Evolutionary conservation across 2,329 filamentous ascomycete species (phyloP).

Genomic region (Phaeosphaeria sp.): DNA sequence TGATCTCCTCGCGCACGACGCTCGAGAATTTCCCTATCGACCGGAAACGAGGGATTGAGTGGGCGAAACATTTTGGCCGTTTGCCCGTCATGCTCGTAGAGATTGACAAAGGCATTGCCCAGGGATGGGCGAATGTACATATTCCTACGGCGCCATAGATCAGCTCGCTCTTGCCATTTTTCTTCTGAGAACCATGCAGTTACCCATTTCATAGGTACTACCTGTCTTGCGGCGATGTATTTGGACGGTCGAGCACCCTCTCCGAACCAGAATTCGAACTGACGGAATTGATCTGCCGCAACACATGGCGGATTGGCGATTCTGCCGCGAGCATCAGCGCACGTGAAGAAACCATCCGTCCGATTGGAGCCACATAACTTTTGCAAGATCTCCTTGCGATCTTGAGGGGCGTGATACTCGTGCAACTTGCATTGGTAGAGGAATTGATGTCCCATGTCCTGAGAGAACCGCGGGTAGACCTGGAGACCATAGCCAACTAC

Average conservation of each 20-base stretch:
- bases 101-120: constrained; percentile 14
- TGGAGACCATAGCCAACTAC: not conserved
- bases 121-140: constrained; percentile 10
- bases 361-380: not conserved
- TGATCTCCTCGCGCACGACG: not conserved
- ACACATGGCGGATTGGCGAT: not conserved
- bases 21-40: constrained; percentile 5
- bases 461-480: no score
- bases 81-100: constrained; percentile 15
- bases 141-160: constrained; percentile 3
- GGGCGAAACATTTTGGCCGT: constrained; percentile 1
- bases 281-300: constrained; percentile 4
- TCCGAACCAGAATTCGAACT: constrained; percentile 6
- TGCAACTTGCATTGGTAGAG: not conserved
- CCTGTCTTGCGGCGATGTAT: constrained; percentile 14
- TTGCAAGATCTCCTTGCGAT: not conserved
- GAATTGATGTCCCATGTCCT: not conserved
- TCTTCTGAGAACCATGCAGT: constrained; percentile 21
- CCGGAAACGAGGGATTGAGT: constrained; percentile 1
- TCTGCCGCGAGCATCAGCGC: not conserved
- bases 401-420: not conserved
- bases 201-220: constrained; percentile 22
- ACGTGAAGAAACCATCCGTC: constrained; percentile 1
- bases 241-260: constrained; percentile 2
- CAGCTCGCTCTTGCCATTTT: constrained; percentile 10